Evolutionary conservation across 805 yeast genomes (phyloP), one percentile per base, ranked within the genome.

Genomic region (Pichia nakasei): DNA sequence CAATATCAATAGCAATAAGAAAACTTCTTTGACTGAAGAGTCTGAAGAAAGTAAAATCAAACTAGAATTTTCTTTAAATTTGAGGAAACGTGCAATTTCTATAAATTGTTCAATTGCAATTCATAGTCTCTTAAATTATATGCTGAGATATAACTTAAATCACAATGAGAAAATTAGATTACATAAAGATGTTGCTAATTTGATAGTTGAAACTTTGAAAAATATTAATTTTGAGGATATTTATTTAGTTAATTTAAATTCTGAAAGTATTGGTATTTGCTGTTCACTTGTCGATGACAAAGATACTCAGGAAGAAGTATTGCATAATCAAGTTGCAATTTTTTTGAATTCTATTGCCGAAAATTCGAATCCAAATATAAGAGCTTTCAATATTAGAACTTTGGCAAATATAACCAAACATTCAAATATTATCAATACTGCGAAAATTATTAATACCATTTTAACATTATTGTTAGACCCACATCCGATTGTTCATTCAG

Each of bases 401-500:
- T 54, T 83, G 26, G 49, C 63, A 2, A 50, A 52, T 21, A 52
- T 63, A 29, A 53, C 58, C 1, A 51, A 56, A 37, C 54, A 49
- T 44, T 52, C 63, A 9, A 49, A 48, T 31, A 42, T 57, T 21
- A 42, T 49, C 21, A 56, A 78, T 9, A 59, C 72, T 4, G 67
- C 69, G 27, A 56, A 73, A 4, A 72, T 82, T 4, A 67, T 72
- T 45, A 78, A 78, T 31, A 77, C 86, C 5, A 55, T 80, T 3
- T 60, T 72, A 33, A 79, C 84, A 15, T 67, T 91, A 24, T 59
- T 80, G 4, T 65, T 65, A 19, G 97, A 91, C 60, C 89, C 96
- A 0, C 91, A 89, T 57, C 96, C 96, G 0, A 65, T 76, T 1
- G 88, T 93, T 17, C 89, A 85, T 57, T 72, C 76, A 43, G 82